Conservation (phyloP, 164 flowering plant species). For the Cinnamomum chago region DNA sequence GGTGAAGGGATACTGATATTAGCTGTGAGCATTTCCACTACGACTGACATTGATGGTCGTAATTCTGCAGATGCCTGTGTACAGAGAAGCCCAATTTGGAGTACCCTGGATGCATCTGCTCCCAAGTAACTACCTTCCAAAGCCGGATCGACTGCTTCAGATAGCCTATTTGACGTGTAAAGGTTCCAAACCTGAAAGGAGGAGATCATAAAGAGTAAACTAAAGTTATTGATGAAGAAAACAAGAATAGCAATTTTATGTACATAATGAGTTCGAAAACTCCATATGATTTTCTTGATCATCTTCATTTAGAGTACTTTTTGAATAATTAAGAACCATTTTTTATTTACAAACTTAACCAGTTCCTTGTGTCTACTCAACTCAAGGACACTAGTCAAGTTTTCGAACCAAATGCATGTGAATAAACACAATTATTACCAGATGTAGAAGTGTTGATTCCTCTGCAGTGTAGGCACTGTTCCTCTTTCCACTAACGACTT, state of each 20-base stretch:
- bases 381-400: neutral
- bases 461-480: constrained; percentile 2
- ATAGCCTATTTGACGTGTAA: constrained; percentile 33
- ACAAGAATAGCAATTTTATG: no score
- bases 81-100: constrained; percentile 71
- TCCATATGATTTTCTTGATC: no score
- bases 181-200: constrained; percentile 61
- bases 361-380: neutral
- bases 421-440: neutral
- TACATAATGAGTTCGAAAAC: no score
- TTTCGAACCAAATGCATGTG: neutral
- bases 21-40: constrained; percentile 53
- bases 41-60: constrained; percentile 74
- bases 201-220: no score
- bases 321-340: no score
- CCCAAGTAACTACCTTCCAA: constrained; percentile 38
- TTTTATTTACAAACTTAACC: no score
- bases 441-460: constrained; percentile 1
- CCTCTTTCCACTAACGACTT: constrained; percentile 10
- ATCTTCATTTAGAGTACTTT: no score
- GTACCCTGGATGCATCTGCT: constrained; percentile 47
- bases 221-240: no score
- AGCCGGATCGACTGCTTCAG: constrained; percentile 53
- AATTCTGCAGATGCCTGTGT: constrained; percentile 67
- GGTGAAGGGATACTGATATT: constrained; percentile 45